Evolutionary conservation across 2,329 filamentous ascomycete species (phyloP), one percentile per base, ranked within the genome.

Genomic region (Clonostachys solani): DNA sequence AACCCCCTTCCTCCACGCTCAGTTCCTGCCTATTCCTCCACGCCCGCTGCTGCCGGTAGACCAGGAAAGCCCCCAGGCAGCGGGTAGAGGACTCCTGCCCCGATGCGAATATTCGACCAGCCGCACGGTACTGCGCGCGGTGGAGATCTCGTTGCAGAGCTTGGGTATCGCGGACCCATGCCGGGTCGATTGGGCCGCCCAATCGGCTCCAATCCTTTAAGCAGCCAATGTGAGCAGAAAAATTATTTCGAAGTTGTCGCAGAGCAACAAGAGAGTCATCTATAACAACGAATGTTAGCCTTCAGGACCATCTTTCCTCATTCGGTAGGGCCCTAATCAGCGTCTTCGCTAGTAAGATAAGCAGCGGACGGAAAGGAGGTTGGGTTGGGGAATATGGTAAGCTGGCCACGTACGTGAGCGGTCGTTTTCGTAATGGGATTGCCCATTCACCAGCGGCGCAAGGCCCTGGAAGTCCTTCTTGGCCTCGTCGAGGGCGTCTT

Each of bases 381-480:
- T 43, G 33, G 40, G 23, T 29, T 29, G 7, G 23, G 8, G 19
- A 23, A 23, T 23, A 23, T 23, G 19, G 19, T 23, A 23, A 23
- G 19, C 19, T 15, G 5, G 38, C 34, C 18, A 68, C 77, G 54
- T 64, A 81, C 78, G 56, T 48, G 70, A 75, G 47, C 76, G 67
- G 57, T 83, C 78, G 50, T 75, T 74, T 56, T 81, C 74, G 54
- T 83, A 83, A 60, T 81, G 78, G 42, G 73, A 67, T 54, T 75
- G 71, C 33, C 78, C 78, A 52, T 79, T 76, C 46, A 83, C 71
- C 40, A 83, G 65, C 42, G 69, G 68, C 18, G 72, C 72, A 49
- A 83, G 66, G 56, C 78, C 73, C 63, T 83, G 79, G 52, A 82
- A 83, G 63, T 83, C 79, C 60, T 71, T 73, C 63, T 76, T 79